Conservation (phyloP, 2,329 filamentous ascomycete species). For the Sclerotinia sclerotiorum region DNA sequence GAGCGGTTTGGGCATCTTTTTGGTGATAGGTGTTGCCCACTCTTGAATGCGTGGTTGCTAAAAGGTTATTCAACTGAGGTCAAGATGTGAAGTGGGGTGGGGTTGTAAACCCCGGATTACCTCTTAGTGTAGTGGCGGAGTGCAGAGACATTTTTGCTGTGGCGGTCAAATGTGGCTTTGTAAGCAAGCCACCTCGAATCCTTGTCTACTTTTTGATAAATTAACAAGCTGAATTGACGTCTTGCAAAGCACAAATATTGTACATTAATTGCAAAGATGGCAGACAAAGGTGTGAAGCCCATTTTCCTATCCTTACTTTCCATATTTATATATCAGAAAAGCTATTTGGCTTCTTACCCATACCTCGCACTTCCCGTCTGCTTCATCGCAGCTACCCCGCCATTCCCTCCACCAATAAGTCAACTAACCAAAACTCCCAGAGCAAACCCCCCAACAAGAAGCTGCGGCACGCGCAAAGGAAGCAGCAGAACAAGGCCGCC, state of each 20-base stretch:
- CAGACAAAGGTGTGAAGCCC: conserved; percentile 32
- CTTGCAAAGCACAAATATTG: conserved; percentile 24
- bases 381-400: conserved; percentile 17
- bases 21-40: neutral
- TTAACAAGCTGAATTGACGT: neutral
- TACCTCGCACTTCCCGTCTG: neutral
- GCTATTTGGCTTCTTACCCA: neutral
- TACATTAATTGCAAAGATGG: conserved; percentile 26
- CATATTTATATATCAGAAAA: neutral
- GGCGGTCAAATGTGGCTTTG: conserved; percentile 6
- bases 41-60: neutral
- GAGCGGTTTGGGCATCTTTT: conserved; percentile 11
- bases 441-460: conserved; percentile 50
- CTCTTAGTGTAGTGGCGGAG: neutral
- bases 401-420: neutral
- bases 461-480: conserved; percentile 68
- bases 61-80: conserved; percentile 26
- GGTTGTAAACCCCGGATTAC: neutral
- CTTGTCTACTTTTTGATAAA: conserved; percentile 28
- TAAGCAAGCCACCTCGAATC: conserved; percentile 30
- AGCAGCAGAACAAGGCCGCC: conserved; percentile 79
- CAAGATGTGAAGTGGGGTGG: conserved; percentile 9
- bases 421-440: conserved; percentile 28
- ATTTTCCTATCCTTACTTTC: neutral
- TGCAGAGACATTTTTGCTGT: neutral